Conservation (phyloP, 257 asterid species). For the Solanum tarapatanum region DNA sequence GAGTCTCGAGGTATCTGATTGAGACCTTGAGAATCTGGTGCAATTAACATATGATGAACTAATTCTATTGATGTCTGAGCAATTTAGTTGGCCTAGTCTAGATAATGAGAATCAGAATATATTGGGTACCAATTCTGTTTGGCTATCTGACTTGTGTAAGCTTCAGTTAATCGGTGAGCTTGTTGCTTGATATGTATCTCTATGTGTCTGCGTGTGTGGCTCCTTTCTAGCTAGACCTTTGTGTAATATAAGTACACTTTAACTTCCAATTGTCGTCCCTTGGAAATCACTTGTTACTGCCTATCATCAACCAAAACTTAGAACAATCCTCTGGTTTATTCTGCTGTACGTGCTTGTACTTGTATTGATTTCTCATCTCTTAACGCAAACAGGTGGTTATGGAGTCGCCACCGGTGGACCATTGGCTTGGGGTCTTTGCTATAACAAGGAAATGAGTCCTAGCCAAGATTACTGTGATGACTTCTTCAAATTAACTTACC, state of each 20-base stretch:
- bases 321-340: background rate
- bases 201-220: background rate
- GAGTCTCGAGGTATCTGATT: background rate
- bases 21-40: background rate
- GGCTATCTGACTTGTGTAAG: background rate
- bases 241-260: background rate
- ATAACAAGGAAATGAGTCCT: slow-evolving; percentile 47
- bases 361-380: background rate
- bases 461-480: slow-evolving; percentile 26
- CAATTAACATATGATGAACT: background rate
- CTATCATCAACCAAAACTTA: background rate
- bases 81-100: background rate
- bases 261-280: background rate
- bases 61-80: background rate
- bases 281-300: background rate
- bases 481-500: slow-evolving; percentile 26
- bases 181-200: background rate
- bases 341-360: background rate
- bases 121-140: background rate
- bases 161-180: background rate
- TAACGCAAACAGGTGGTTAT: slow-evolving; percentile 50
- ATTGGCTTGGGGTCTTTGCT: slow-evolving; percentile 87
- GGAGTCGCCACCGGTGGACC: slow-evolving; percentile 96
- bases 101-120: background rate
- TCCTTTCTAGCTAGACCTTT: background rate